Percentiles rank a stretch among this genome's conserved stretches.
phyloP scores from a whole-genome alignment of 2,329 filamentous ascomycete genomes.

The Botrytis byssoidea region DNA sequence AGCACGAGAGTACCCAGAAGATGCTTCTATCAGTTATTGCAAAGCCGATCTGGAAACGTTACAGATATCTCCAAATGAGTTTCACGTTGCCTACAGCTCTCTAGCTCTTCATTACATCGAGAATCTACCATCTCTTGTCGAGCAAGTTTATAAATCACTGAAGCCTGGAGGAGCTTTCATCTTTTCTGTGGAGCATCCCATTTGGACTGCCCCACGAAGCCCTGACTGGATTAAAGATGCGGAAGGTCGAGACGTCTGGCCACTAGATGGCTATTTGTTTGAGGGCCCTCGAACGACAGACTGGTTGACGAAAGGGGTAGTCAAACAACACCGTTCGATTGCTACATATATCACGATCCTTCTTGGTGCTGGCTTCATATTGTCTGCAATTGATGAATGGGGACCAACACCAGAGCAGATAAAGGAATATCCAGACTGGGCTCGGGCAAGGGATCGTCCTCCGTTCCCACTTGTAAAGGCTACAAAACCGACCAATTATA shows the following conservation, averaged over 20 bases:
- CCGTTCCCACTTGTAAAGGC: neutral
- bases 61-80: neutral
- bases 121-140: neutral
- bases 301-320: constrained; percentile 46
- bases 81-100: neutral
- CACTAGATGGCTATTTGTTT: constrained; percentile 44
- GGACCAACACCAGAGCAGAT: constrained; percentile 29
- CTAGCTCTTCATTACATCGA: neutral
- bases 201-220: constrained; percentile 45
- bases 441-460: constrained; percentile 7
- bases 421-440: constrained; percentile 38
- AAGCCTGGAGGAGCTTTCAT: constrained; percentile 65
- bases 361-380: constrained; percentile 26
- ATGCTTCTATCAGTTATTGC: neutral
- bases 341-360: constrained; percentile 26
- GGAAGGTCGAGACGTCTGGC: constrained; percentile 44
- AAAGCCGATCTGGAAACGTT: neutral
- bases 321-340: constrained; percentile 49
- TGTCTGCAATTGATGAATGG: constrained; percentile 29
- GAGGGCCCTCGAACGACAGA: constrained; percentile 45
- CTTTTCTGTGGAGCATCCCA: constrained; percentile 50
- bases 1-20: neutral
- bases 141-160: neutral
- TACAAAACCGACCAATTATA: neutral
- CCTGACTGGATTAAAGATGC: constrained; percentile 37